phyloP scores from a whole-genome alignment of 495 filamentous ascomycete genomes.

The Sordaria brevicollis region DNA sequence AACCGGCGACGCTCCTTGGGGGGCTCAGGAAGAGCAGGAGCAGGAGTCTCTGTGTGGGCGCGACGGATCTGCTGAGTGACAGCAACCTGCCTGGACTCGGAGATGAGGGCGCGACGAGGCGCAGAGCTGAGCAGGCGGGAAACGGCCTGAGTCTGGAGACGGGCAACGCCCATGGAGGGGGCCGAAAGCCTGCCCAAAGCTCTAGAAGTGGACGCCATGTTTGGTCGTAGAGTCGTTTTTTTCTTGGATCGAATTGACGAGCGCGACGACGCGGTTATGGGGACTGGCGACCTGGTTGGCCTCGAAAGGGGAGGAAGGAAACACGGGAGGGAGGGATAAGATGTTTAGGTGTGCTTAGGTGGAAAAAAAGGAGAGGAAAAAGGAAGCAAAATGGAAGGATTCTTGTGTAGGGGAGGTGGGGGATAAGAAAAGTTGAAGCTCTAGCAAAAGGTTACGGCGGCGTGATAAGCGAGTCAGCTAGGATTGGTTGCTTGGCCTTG shows the following conservation, averaged over 20 bases:
- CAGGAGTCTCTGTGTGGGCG: constrained; percentile 26
- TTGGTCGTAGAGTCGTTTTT: background rate
- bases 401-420: background rate
- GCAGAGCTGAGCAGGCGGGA: constrained; percentile 18
- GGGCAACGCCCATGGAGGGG: constrained; percentile 12
- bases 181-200: constrained; percentile 23
- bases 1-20: constrained; percentile 32
- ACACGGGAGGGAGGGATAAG: background rate
- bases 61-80: constrained; percentile 30
- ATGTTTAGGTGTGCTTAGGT: background rate
- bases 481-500: background rate
- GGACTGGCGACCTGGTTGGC: background rate
- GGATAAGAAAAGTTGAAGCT: background rate
- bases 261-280: constrained; percentile 1
- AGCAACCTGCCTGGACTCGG: constrained; percentile 10
- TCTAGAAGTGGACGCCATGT: constrained; percentile 24
- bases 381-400: background rate
- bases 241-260: constrained; percentile 17
- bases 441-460: background rate
- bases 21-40: constrained; percentile 13
- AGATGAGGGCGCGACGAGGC: constrained; percentile 12
- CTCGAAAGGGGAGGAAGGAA: background rate
- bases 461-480: background rate
- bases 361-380: background rate
- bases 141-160: constrained; percentile 10